Evolutionary conservation across 495 filamentous ascomycete genomes (phyloP), one percentile per base, ranked within the genome.

Genomic region (Aspergillus wentii): DNA sequence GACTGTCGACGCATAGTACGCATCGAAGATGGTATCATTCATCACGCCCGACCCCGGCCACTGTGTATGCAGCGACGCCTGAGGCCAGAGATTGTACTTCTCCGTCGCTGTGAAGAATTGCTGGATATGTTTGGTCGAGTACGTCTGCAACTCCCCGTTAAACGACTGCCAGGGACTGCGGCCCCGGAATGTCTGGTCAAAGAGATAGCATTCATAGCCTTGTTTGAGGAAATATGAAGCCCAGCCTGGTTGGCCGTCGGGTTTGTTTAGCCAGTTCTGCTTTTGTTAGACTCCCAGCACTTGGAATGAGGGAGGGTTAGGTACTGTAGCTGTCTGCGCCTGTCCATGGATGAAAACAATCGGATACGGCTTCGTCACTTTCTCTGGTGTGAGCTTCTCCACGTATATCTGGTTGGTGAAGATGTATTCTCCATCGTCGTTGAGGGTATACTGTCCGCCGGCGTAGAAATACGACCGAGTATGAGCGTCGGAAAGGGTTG

Each of bases 381-480:
- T 46, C 5, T 28, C 8, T 1, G 74, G 74, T 9, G 52, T 56
- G 27, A 79, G 48, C 27, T 67, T 61, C 54, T 79, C 75, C n/a
- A 78, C 74, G 49, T 78, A 76, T 57, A 77, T 75, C 57, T 77
- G 71, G 27, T 65, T 66, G 16, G 58, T 51, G 31, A 69, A 54
- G 8, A 66, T 37, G 46, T 70, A 60, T 8, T 53, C 42, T 23
- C 66, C 63, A n/a, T 43, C 34, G 15, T 30, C 26, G 35, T 59
- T 50, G 10, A 49, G 17, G 6, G 62, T 50, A 43, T 70, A 73
- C 11, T 66, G 40, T 16, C 71, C 73, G 13, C 73, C 73, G 3
- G 71, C 59, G 44, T 76, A 76, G 48, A 74, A 71, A 8, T 70
- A 68, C n/a, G 41, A 42, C 40, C 64, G 56, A 27, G 46, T 19